phyloP scores from a whole-genome alignment of 495 filamentous ascomycete genomes.

The Aspergillus steynii region DNA sequence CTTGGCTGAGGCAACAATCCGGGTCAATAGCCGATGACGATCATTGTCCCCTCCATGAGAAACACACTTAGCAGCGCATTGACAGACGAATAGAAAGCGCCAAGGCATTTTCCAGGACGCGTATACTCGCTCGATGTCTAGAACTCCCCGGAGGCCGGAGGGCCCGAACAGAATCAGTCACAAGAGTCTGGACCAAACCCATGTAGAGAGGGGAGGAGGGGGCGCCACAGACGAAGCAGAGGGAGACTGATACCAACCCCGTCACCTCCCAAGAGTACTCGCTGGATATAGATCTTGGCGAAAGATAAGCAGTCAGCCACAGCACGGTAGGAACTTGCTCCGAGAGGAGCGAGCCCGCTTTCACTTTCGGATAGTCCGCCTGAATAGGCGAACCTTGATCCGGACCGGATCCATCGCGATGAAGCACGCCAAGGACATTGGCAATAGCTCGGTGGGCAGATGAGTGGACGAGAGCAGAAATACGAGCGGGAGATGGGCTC shows the following conservation, averaged over 20 bases:
- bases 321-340: background rate
- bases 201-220: background rate
- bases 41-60: background rate
- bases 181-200: background rate
- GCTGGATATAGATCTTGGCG: background rate
- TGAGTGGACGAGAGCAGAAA: background rate
- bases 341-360: background rate
- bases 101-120: background rate
- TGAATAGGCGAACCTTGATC: background rate
- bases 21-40: background rate
- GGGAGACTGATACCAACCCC: background rate
- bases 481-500: background rate
- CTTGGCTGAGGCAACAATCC: background rate
- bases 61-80: background rate
- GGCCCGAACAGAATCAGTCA: background rate
- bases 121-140: background rate
- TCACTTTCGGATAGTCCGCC: background rate
- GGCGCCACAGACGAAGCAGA: background rate
- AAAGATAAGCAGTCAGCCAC: background rate
- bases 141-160: background rate
- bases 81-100: background rate
- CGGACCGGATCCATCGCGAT: background rate
- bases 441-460: background rate
- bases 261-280: background rate
- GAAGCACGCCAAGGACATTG: background rate